Evolutionary conservation across 169 alveolate species (phyloP).

Genomic region (Babesia divergens): DNA sequence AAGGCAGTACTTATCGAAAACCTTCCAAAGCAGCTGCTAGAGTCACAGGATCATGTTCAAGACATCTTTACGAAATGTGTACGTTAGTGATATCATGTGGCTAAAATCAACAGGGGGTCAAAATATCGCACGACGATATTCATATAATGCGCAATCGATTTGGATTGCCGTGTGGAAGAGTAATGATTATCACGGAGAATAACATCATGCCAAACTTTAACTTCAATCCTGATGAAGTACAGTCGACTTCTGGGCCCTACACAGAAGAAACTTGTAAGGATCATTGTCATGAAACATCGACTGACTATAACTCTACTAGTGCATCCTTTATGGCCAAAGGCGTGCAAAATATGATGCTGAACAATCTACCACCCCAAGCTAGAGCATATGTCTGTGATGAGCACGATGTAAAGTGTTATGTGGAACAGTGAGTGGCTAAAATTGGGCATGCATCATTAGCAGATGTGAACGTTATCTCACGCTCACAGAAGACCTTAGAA

Average conservation of each 20-base stretch:
- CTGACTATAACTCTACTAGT: not conserved
- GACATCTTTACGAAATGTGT: constrained; percentile 41
- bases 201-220: constrained; percentile 65
- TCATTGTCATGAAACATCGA: not conserved
- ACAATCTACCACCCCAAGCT: constrained; percentile 64
- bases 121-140: constrained; percentile 61
- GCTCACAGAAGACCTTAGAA: constrained; percentile 75
- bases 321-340: constrained; percentile 7
- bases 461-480: constrained; percentile 76
- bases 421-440: constrained; percentile 65
- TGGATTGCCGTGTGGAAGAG: constrained; percentile 71
- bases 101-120: constrained; percentile 51
- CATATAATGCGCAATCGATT: constrained; percentile 74
- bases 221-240: constrained; percentile 6
- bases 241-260: too few species aligned
- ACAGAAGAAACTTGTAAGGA: too few species aligned
- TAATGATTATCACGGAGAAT: constrained; percentile 64
- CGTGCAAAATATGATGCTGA: constrained; percentile 32
- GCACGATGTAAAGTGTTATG: constrained; percentile 74
- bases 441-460: not conserved
- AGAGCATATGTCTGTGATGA: constrained; percentile 73
- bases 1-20: constrained; percentile 50
- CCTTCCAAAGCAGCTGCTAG: constrained; percentile 21
- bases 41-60: constrained; percentile 18
- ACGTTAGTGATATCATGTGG: not conserved